Evolutionary conservation across 139 green algal genomes (phyloP).

Genomic region (Micractinium conductrix): DNA sequence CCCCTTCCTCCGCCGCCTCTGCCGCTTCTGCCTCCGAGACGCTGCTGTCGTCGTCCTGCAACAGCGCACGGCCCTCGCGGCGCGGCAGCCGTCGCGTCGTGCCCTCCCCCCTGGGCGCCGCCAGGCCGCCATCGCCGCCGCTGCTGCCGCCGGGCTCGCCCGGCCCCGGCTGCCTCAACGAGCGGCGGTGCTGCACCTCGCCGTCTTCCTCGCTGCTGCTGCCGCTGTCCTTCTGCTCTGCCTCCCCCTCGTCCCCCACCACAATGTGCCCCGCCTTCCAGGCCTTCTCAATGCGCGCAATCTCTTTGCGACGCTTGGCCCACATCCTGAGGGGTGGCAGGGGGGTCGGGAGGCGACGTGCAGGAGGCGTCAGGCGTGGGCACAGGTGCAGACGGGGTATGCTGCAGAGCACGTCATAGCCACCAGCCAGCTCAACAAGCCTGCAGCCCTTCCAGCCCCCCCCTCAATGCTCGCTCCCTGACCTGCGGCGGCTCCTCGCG

Average conservation of each 20-base stretch:
- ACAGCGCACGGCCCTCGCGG: neutral
- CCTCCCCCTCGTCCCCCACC: conserved; percentile 11
- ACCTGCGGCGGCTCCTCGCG: too few relatives aligned
- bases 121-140: neutral
- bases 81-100: neutral
- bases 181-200: neutral
- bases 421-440: too few relatives aligned
- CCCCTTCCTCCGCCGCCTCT: neutral
- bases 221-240: neutral
- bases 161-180: neutral
- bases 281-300: conserved; percentile 7
- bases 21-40: neutral
- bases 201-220: neutral
- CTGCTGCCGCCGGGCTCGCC: neutral
- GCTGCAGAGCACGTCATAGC: too few relatives aligned
- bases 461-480: too few relatives aligned
- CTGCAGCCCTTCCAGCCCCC: too few relatives aligned
- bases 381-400: neutral
- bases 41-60: neutral
- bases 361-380: too few relatives aligned
- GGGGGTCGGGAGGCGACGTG: neutral
- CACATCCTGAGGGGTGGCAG: conserved; percentile 7
- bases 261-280: conserved; percentile 10
- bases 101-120: neutral
- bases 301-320: conserved; percentile 31